These are phyloP conservation scores for Gastroboletus turbinatus DNA, from an alignment of 1,284 basidiomycete species.

Conservation along the genomic window DNA sequence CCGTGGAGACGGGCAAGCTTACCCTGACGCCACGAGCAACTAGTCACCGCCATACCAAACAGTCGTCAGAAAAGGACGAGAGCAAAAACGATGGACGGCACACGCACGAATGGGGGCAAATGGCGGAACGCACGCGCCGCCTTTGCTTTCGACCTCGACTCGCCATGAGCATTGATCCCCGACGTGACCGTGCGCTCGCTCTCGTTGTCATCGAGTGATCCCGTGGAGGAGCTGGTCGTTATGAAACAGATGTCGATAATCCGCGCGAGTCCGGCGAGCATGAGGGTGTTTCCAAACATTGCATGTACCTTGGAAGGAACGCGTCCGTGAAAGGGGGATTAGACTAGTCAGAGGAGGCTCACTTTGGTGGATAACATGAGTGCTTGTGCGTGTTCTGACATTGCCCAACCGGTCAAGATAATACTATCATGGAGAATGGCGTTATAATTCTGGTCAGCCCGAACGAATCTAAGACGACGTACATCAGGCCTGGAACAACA, in stretches of 20 bases:
- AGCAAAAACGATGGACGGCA: not conserved
- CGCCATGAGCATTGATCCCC: conserved; percentile 13
- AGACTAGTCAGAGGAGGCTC: not conserved
- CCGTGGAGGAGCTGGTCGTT: conserved; percentile 35
- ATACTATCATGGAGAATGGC: conserved; percentile 48
- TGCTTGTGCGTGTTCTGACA: conserved; percentile 88
- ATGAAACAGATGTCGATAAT: conserved; percentile 89
- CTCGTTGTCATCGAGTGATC: conserved; percentile 41
- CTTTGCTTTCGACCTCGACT: conserved; percentile 31
- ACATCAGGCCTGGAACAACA: conserved; percentile 85
- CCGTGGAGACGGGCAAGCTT: conserved; percentile 4
- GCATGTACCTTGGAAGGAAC: conserved; percentile 63
- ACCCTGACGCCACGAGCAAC: conserved; percentile 70
- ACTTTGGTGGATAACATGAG: conserved; percentile 84
- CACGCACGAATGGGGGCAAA: conserved; percentile 80
- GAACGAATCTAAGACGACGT: conserved; percentile 23
- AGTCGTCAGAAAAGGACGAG: not conserved
- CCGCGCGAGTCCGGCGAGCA: conserved; percentile 80
- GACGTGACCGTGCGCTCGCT: conserved; percentile 66
- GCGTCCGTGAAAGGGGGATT: conserved; percentile 8
- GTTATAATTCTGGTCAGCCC: conserved; percentile 4
- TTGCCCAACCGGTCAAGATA: conserved; percentile 91
- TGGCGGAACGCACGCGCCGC: conserved; percentile 75
- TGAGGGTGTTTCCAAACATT: conserved; percentile 83
- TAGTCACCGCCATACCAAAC: conserved; percentile 28